A percentile compares a stretch with the other conserved stretches of the same genome.
These are phyloP conservation scores for Apiospora phragmitis DNA, from an alignment of 2,329 filamentous ascomycete species.

Conservation along the genomic window DNA sequence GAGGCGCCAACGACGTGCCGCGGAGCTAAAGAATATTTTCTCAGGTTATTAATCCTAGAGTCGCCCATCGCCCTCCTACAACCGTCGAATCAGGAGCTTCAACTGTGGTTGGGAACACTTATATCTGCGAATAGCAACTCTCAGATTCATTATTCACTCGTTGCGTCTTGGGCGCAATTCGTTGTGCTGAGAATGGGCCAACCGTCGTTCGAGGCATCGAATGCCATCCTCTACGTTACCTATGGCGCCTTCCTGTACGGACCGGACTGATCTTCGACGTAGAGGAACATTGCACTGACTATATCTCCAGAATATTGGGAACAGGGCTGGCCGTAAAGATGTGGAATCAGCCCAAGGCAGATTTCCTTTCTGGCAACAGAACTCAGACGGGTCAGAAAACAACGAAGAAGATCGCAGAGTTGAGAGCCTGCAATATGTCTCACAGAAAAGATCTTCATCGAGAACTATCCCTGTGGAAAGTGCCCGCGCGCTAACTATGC, in stretches of 20 bases:
- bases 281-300: neutral
- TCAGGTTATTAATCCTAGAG: neutral
- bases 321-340: slow-evolving; percentile 57
- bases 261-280: neutral
- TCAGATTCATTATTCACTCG: neutral
- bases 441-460: slow-evolving; percentile 18
- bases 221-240: slow-evolving; percentile 80
- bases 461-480: slow-evolving; percentile 7
- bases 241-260: slow-evolving; percentile 76
- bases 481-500: slow-evolving; percentile 13
- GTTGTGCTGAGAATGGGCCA: slow-evolving; percentile 59
- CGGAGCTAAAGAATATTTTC: neutral
- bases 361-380: slow-evolving; percentile 75
- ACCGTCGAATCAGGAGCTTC: neutral
- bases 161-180: neutral
- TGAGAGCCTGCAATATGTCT: neutral
- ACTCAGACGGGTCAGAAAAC: slow-evolving; percentile 76
- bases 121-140: neutral
- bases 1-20: neutral
- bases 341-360: slow-evolving; percentile 64
- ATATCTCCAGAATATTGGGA: slow-evolving; percentile 58
- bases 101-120: neutral
- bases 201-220: slow-evolving; percentile 74
- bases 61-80: neutral
- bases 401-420: slow-evolving; percentile 15